Base-by-base conservation (phyloP, 306 rosid genomes). In the Corylus avellana region DNA sequence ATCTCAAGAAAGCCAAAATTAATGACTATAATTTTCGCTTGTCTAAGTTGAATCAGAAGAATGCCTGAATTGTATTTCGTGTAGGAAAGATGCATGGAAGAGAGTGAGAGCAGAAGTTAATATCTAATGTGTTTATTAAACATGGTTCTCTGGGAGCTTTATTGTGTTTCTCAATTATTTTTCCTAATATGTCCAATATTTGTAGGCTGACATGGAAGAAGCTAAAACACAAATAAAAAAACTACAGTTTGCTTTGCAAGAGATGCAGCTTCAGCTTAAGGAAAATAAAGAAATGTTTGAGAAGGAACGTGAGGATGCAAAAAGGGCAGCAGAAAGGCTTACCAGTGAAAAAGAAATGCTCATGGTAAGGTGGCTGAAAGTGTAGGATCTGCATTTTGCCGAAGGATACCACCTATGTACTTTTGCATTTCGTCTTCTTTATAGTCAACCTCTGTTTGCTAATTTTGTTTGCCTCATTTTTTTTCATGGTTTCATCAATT, bases 131-230 rank as follows among this genome's bases (percentile, higher is more conserved):
- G 37, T 35, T 35, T 35, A 35, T 35, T 35, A 35, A 35, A 35
- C 22, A 22, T 35, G 37, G 37, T 77, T 73, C 73, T 80, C 72
- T 78, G 78, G 35, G 62, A 70, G 64, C 39, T 66, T 37, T 18
- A 67, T 67, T 17, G 1, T 9, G 6, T 70, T 37, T 61, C 59
- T 81, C 70, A 80, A 84, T 46, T 72, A 3, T 9, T 73, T 53
- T 77, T 16, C 16, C 53, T 47, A 61, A 46, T 47, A 72, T 73
- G 12, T 74, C 49, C 32, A 51, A 79, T 66, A 53, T 84, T 37
- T 84, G 77, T 83, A 96, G 99, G 83, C 86, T n/a, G 98, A 93
- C 83, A 84, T 96, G 83, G 98, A 96, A 75, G 98, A 93, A 84
- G 83, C 98, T 80, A 96, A 93, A 86, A 72, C 88, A 50, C 94